These are phyloP conservation scores for Haemoproteus tartakovskyi DNA, from an alignment of 169 alveolate genomes.

Conservation along the genomic window DNA sequence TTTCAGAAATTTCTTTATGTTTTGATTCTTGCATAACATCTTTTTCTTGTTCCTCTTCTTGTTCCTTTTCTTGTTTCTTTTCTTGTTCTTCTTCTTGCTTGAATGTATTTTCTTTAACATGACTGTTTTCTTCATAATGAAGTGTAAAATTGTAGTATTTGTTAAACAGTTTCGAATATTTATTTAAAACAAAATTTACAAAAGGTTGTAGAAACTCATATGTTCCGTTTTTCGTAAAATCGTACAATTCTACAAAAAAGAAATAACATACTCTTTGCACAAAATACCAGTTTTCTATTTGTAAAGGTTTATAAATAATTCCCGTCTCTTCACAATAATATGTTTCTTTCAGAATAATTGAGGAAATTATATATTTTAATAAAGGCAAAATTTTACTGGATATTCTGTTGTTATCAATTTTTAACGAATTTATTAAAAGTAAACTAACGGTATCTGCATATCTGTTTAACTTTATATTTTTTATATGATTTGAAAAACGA, in stretches of 20 bases:
- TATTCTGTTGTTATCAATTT: slow-evolving; percentile 31
- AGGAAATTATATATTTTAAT: slow-evolving; percentile 44
- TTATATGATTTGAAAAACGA: slow-evolving; percentile 25
- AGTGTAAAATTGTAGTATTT: slow-evolving; percentile 18
- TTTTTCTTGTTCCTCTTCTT: too few relatives aligned
- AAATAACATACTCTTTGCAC: slow-evolving; percentile 1
- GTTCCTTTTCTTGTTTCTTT: too few relatives aligned
- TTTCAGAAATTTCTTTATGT: too few relatives aligned
- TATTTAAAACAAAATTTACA: slow-evolving; percentile 33
- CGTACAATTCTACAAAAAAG: slow-evolving; percentile 48
- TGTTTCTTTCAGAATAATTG: slow-evolving; percentile 11
- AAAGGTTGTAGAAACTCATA: slow-evolving; percentile 43
- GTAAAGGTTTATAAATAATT: not conserved
- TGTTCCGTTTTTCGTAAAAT: slow-evolving; percentile 43
- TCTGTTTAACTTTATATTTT: slow-evolving; percentile 19
- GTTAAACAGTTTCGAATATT: slow-evolving; percentile 12
- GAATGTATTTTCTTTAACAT: too few relatives aligned
- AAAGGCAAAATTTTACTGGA: slow-evolving; percentile 42
- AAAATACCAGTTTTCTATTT: not conserved
- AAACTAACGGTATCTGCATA: slow-evolving; percentile 53
- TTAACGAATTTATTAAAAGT: slow-evolving; percentile 44
- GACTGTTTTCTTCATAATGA: too few relatives aligned
- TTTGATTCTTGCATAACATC: too few relatives aligned
- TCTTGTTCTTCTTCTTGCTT: too few relatives aligned
- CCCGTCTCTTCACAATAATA: slow-evolving; percentile 56